phyloP scores from a whole-genome alignment of 768 basidiomycete genomes.

The Termitomyces sp. region DNA sequence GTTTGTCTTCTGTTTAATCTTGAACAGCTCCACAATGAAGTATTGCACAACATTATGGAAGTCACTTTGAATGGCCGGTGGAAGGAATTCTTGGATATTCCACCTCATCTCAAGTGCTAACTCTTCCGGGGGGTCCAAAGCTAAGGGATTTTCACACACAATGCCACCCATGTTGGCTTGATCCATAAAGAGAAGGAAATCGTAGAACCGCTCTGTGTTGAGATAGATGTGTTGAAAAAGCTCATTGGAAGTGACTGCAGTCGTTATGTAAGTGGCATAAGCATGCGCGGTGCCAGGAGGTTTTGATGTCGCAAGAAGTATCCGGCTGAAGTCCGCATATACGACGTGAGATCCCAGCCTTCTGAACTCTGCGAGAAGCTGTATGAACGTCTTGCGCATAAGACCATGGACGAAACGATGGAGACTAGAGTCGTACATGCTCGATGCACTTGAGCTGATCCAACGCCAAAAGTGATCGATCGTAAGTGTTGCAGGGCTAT shows the following conservation, averaged over 20 bases:
- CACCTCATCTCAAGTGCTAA: constrained; percentile 80
- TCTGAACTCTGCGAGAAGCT: constrained; percentile 94
- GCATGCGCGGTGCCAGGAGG: constrained; percentile 94
- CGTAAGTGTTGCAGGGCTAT: constrained; percentile 63
- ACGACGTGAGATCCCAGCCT: constrained; percentile 91
- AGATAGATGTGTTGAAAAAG: constrained; percentile 93
- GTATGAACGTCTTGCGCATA: constrained; percentile 98
- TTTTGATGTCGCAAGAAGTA: constrained; percentile 91
- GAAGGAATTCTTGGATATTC: constrained; percentile 91
- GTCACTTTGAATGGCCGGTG: constrained; percentile 73
- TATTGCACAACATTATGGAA: constrained; percentile 72
- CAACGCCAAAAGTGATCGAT: constrained; percentile 98
- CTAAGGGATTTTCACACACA: constrained; percentile 76
- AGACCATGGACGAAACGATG: constrained; percentile 92
- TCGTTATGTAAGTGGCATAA: constrained; percentile 92
- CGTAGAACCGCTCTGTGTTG: constrained; percentile 84
- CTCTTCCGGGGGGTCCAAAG: constrained; percentile 63
- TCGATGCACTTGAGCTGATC: constrained; percentile 81
- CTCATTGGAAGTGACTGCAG: constrained; percentile 91
- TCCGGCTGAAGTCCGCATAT: constrained; percentile 88
- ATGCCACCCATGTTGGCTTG: constrained; percentile 88
- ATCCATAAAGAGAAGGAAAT: constrained; percentile 96
- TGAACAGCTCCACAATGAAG: constrained; percentile 85
- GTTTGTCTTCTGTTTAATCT: constrained; percentile 61
- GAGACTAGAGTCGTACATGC: constrained; percentile 89